Evolutionary conservation across 306 rosid genomes (phyloP).

Genomic region (Luffa acutangula): DNA sequence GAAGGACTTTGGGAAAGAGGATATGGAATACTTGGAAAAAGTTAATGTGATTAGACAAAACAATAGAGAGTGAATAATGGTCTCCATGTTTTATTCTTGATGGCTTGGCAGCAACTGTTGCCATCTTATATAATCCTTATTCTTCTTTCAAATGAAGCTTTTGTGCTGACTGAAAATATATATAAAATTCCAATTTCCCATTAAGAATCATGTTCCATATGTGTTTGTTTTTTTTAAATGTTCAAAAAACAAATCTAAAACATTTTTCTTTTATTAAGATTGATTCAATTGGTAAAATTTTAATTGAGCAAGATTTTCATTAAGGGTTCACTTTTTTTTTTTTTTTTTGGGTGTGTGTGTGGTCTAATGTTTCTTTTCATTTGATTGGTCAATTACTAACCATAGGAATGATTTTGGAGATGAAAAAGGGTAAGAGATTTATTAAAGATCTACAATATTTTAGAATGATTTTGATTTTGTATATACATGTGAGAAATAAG

Average conservation of each 20-base stretch:
- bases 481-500: too few species aligned
- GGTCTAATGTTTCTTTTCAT: too few species aligned
- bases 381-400: too few species aligned
- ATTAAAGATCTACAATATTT: too few species aligned
- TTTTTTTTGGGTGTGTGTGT: too few species aligned
- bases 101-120: neutral
- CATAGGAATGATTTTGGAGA: too few species aligned
- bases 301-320: neutral
- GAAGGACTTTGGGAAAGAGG: neutral
- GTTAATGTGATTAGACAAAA: neutral
- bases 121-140: neutral
- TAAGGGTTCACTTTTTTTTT: too few species aligned
- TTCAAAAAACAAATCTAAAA: too few species aligned
- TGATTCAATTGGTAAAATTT: neutral
- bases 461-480: too few species aligned
- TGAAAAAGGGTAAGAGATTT: too few species aligned
- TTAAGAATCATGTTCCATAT: neutral
- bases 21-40: conserved; percentile 6
- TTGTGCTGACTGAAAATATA: neutral
- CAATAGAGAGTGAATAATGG: conserved; percentile 8
- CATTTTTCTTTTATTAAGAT: too few species aligned
- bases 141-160: neutral
- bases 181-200: neutral
- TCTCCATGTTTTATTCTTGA: neutral
- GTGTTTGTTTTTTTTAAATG: too few species aligned